A percentile compares a stretch with the other conserved stretches of the same genome.
Conservation (phyloP, 768 basidiomycete species). For the Sistotremastrum niveocremeum region DNA sequence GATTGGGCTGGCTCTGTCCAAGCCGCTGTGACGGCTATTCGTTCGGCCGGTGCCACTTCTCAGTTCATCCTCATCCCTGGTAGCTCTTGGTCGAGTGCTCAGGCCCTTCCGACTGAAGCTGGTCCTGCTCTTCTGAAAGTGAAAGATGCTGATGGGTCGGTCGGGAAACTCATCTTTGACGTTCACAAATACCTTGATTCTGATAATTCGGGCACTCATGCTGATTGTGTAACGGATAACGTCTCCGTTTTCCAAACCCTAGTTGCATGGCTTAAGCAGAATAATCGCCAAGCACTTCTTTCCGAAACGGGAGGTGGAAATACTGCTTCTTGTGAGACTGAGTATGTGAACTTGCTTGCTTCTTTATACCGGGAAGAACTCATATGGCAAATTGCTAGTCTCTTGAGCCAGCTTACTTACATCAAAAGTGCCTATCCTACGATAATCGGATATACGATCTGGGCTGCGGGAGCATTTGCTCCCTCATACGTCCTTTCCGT, state of each 20-base stretch:
- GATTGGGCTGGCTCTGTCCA: slow-evolving; percentile 25
- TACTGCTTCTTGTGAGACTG: slow-evolving; percentile 22
- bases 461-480: slow-evolving; percentile 41
- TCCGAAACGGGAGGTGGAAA: slow-evolving; percentile 34
- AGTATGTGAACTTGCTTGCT: slow-evolving; percentile 12
- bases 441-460: slow-evolving; percentile 38
- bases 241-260: slow-evolving; percentile 30
- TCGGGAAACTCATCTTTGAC: slow-evolving; percentile 28
- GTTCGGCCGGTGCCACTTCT: slow-evolving; percentile 24
- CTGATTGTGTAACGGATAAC: slow-evolving; percentile 33
- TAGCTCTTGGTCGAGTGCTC: slow-evolving; percentile 25
- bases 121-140: slow-evolving; percentile 26
- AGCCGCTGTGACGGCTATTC: slow-evolving; percentile 28
- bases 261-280: slow-evolving; percentile 26
- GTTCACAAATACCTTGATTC: slow-evolving; percentile 34
- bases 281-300: slow-evolving; percentile 28
- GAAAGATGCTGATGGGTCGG: slow-evolving; percentile 27
- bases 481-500: slow-evolving; percentile 35
- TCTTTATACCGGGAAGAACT: no score
- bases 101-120: slow-evolving; percentile 24
- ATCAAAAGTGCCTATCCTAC: slow-evolving; percentile 29
- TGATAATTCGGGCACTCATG: slow-evolving; percentile 30
- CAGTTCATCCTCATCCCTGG: slow-evolving; percentile 33
- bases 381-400: no score
- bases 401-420: slow-evolving; percentile 29